Conservation (phyloP, 148 eudicot species). For the Cornus kousa region DNA sequence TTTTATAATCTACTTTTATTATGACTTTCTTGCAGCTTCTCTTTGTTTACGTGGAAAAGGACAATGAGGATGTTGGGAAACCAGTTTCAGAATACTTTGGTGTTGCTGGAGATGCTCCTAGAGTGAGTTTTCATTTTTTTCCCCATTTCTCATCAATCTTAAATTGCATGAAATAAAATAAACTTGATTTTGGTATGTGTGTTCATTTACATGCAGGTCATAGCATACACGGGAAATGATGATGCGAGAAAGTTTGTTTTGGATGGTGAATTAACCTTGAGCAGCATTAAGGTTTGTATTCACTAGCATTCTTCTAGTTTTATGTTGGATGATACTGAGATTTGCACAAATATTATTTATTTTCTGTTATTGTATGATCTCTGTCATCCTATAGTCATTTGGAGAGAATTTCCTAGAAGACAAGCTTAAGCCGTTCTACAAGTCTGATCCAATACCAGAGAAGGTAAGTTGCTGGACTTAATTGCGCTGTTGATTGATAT, state of each 20-base stretch:
- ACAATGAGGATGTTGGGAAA: conserved; percentile 74
- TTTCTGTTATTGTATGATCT: background rate
- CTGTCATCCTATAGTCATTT: conserved; percentile 49
- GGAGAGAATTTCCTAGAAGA: conserved; percentile 69
- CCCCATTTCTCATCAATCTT: background rate
- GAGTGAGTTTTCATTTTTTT: conserved; percentile 27
- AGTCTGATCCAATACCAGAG: conserved; percentile 90
- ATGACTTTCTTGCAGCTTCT: conserved; percentile 48
- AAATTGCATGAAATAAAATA: background rate
- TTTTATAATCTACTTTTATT: background rate
- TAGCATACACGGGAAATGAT: conserved; percentile 72
- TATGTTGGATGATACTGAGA: background rate
- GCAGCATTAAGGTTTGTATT: conserved; percentile 57
- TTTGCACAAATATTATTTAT: background rate
- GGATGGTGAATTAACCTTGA: conserved; percentile 59
- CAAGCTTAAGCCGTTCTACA: conserved; percentile 80
- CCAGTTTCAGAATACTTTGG: conserved; percentile 95
- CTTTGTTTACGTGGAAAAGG: conserved; percentile 75
- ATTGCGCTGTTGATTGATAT: background rate
- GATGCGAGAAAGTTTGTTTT: conserved; percentile 63
- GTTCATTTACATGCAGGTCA: conserved; percentile 39
- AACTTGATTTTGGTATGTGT: background rate
- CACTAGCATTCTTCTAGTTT: background rate
- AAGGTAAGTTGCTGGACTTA: conserved; percentile 41
- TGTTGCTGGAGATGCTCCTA: conserved; percentile 67